A percentile compares a stretch with the other conserved stretches of the same genome.
These are phyloP conservation scores for Geosmithia flava DNA, from an alignment of 2,329 filamentous ascomycete genomes.

Conservation along the genomic window DNA sequence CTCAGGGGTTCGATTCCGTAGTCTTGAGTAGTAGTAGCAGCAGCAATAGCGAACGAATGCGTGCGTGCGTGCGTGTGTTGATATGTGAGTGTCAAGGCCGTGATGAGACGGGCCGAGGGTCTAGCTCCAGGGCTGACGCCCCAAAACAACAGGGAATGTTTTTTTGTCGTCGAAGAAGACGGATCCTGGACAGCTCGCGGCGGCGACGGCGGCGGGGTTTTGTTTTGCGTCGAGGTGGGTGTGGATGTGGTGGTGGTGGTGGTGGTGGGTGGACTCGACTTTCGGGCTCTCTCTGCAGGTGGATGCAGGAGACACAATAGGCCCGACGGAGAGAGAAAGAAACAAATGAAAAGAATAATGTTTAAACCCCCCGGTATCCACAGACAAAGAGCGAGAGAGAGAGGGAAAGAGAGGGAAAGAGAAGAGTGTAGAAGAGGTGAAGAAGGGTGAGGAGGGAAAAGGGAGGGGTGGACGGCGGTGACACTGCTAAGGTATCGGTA, in stretches of 20 bases:
- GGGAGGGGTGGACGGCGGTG: background rate
- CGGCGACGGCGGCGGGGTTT: too few species aligned
- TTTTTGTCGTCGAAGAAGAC: background rate
- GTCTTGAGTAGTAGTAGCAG: background rate
- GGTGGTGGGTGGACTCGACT: too few species aligned
- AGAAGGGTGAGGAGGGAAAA: background rate
- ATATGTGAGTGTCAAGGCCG: background rate
- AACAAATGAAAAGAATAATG: too few species aligned
- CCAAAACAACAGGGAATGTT: background rate
- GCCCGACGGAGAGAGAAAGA: too few species aligned
- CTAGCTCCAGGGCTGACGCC: background rate
- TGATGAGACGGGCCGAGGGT: background rate
- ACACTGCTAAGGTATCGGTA: background rate
- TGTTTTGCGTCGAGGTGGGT: background rate
- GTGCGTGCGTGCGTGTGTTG: too few species aligned
- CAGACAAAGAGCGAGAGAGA: background rate
- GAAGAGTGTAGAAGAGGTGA: background rate
- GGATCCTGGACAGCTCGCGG: background rate
- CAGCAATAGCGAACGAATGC: background rate
- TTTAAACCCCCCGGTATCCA: too few species aligned
- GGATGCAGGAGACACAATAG: too few species aligned
- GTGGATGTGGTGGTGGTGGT: too few species aligned
- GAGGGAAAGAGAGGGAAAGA: background rate
- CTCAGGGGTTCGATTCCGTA: background rate
- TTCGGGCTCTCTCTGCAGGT: too few species aligned